Conservation (phyloP, 2,329 filamentous ascomycete genomes). For the Amauroascus niger region DNA sequence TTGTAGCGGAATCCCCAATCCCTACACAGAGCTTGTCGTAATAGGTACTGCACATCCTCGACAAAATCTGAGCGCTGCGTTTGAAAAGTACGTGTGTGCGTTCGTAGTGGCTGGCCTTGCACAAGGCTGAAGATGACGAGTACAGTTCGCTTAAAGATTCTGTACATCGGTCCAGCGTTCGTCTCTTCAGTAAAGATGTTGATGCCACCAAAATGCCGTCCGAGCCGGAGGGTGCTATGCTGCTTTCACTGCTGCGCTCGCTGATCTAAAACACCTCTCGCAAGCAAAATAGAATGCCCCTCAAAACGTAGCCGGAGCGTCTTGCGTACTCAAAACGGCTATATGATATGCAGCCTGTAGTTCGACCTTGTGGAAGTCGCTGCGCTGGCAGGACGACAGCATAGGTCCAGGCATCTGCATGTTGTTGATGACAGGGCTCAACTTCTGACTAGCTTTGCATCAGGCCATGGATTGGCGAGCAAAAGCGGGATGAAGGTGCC, state of each 20-base stretch:
- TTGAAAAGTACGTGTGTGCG: neutral
- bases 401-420: constrained; percentile 18
- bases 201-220: neutral
- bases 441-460: constrained; percentile 37
- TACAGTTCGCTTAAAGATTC: neutral
- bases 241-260: constrained; percentile 46
- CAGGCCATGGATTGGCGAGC: constrained; percentile 25
- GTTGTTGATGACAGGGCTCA: constrained; percentile 46
- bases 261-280: constrained; percentile 32
- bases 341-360: neutral
- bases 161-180: neutral
- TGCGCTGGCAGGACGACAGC: constrained; percentile 37
- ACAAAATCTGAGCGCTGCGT: neutral
- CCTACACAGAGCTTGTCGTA: neutral
- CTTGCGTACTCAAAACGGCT: neutral
- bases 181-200: neutral
- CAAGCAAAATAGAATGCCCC: constrained; percentile 7
- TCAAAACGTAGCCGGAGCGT: neutral
- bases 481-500: constrained; percentile 18
- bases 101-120: neutral
- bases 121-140: neutral
- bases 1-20: neutral
- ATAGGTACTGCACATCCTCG: neutral
- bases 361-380: neutral
- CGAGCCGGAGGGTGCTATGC: constrained; percentile 24